Conservation (phyloP, 768 basidiomycete species). For the Rubroboletus satanas region DNA sequence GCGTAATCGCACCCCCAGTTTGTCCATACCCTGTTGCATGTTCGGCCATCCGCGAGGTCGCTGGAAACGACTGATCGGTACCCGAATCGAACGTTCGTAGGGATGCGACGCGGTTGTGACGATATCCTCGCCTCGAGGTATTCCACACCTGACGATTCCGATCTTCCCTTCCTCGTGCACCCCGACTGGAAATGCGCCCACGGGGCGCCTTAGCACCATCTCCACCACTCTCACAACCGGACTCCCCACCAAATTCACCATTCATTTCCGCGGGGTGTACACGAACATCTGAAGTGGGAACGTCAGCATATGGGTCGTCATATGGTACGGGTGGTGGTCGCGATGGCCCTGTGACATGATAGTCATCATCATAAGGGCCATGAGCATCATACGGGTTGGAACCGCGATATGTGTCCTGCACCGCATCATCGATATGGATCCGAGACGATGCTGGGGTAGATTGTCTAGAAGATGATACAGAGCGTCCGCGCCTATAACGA, state of each 20-base stretch:
- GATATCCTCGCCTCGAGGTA: conserved; percentile 18
- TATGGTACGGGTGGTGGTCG: conserved; percentile 71
- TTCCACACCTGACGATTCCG: conserved; percentile 15
- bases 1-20: conserved; percentile 22
- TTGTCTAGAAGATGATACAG: conserved; percentile 52
- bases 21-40: conserved; percentile 43
- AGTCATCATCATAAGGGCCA: conserved; percentile 68
- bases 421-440: conserved; percentile 53
- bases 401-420: conserved; percentile 42
- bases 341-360: conserved; percentile 45
- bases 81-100: conserved; percentile 32
- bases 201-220: background rate
- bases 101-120: conserved; percentile 11
- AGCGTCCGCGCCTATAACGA: conserved; percentile 47
- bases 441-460: conserved; percentile 52
- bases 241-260: conserved; percentile 14
- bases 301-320: conserved; percentile 72
- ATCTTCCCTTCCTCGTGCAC: conserved; percentile 25
- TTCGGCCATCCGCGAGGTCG: conserved; percentile 47
- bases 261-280: background rate
- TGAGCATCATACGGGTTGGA: conserved; percentile 63
- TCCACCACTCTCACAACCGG: conserved; percentile 23
- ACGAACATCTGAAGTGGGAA: conserved; percentile 29
- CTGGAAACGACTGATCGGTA: conserved; percentile 33
- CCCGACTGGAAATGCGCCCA: conserved; percentile 26